A percentile compares a stretch with the other conserved stretches of the same genome.
phyloP scores from a whole-genome alignment of 352 stramenopile genomes.

The Phytopythium kandeliae region DNA sequence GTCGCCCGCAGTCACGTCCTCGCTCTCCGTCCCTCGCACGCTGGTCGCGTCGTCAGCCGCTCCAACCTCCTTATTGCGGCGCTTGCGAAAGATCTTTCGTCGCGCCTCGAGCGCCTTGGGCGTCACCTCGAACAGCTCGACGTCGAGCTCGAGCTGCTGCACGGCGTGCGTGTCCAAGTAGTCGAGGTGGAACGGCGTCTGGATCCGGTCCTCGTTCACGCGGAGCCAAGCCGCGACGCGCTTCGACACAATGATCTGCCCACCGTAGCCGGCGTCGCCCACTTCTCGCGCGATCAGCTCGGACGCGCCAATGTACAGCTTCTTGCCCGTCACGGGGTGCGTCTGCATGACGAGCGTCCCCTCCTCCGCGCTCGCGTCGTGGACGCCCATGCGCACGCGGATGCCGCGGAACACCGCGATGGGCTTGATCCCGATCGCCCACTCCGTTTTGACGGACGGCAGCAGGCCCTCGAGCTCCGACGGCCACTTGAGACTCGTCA shows the following conservation, averaged over 20 bases:
- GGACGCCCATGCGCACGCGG: conserved; percentile 72
- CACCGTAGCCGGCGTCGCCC: conserved; percentile 54
- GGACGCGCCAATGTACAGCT: conserved; percentile 56
- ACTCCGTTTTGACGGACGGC: conserved; percentile 51
- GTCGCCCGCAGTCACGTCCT: conserved; percentile 36
- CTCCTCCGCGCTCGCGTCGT: conserved; percentile 54
- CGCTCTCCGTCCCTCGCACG: conserved; percentile 14
- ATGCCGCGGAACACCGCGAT: conserved; percentile 54
- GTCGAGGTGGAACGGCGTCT: conserved; percentile 38
- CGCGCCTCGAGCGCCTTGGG: conserved; percentile 46
- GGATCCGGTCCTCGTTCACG: conserved; percentile 28
- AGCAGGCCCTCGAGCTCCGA: conserved; percentile 41
- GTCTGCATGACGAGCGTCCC: conserved; percentile 41
- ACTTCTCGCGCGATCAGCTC: conserved; percentile 62
- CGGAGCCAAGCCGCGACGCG: conserved; percentile 48
- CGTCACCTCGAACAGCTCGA: conserved; percentile 59
- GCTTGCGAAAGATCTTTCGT: conserved; percentile 49
- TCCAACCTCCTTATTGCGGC: conserved; percentile 22
- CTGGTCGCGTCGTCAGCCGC: conserved; percentile 17
- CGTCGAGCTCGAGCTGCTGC: conserved; percentile 38
- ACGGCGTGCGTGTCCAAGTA: conserved; percentile 46
- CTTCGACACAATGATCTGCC: conserved; percentile 65
- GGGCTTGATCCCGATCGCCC: conserved; percentile 34
- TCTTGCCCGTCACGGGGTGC: conserved; percentile 62
- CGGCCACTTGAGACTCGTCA: conserved; percentile 59